Evolutionary conservation across 768 basidiomycete genomes (phyloP), one percentile per base, ranked within the genome.

Genomic region (Tylopilus cervinicoccineus): DNA sequence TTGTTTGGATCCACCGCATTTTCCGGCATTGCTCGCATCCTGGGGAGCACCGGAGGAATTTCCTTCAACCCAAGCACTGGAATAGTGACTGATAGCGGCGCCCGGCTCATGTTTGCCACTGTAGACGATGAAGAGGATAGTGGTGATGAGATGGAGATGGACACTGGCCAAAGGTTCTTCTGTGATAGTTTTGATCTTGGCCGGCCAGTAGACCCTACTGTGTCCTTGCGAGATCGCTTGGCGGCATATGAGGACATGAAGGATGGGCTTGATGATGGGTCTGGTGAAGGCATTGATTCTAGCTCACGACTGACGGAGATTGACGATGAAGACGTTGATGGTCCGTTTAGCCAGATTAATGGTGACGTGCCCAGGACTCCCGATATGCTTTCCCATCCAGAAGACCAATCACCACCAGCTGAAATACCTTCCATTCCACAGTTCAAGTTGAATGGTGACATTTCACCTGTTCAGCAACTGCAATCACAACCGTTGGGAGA

Each of bases 61-160:
- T 81, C 83, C 14, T 85, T 84, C 63, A 69, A 74, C 51, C 83
- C 79, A 7, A 76, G 75, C 28, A 69, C 72, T 19, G 74, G 73
- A 43, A 76, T 81, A 58, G 69, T 75, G 63, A 74, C 61, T 52
- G 79, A 79, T 49, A 59, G 57, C 31, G 75, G 76, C 12, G 19
- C 53, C 24, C 65, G 70, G 17, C 66, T 85, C 58, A 83, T 86
- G 80, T 87, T 87, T 56, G 78, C 74, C 31, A 61, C 68, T 5
- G 70, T 77, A 28, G 80, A 86, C 38, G 83, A 83, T 19, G 77
- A 78, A 34, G 81, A 82, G 1, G 78, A 79, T 29, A 77, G 76
- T 19, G 76, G 77, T 16, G 81, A 81, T 45, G 79, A 81, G 5
- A 45, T 59, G 33, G 67, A 70, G 16, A 49, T 44, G 60, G 69